Conservation (phyloP, 2,329 filamentous ascomycete species). For the Apiospora hydei region DNA sequence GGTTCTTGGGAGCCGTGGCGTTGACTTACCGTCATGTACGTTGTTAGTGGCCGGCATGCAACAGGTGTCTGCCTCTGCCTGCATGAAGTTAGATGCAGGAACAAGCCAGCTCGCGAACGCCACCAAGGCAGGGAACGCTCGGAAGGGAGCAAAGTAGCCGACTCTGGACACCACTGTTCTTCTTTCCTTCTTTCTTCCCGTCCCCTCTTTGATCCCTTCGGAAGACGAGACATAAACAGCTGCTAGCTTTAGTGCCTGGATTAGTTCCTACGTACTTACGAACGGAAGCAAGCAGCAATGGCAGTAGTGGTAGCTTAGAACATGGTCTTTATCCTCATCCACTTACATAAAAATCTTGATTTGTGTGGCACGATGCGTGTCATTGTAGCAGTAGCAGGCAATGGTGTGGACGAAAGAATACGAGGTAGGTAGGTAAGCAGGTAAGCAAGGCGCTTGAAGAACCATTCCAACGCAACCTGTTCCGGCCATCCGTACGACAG, state of each 20-base stretch:
- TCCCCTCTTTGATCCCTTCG: background rate
- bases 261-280: background rate
- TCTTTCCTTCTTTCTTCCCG: background rate
- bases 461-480: background rate
- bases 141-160: background rate
- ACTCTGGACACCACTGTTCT: background rate
- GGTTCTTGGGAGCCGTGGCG: conserved; percentile 1
- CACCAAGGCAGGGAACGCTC: background rate
- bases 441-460: background rate
- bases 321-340: background rate
- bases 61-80: background rate
- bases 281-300: background rate
- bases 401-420: background rate
- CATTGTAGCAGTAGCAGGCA: background rate
- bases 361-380: background rate
- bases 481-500: background rate
- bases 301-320: background rate
- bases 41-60: conserved; percentile 1
- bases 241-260: background rate
- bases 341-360: background rate
- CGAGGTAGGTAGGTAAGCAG: background rate
- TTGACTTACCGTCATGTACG: background rate
- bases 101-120: background rate
- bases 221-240: background rate
- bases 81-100: conserved; percentile 9